Evolutionary conservation across 768 basidiomycete species (phyloP), one percentile per base, ranked within the genome.

Genomic region (Russula sp.): DNA sequence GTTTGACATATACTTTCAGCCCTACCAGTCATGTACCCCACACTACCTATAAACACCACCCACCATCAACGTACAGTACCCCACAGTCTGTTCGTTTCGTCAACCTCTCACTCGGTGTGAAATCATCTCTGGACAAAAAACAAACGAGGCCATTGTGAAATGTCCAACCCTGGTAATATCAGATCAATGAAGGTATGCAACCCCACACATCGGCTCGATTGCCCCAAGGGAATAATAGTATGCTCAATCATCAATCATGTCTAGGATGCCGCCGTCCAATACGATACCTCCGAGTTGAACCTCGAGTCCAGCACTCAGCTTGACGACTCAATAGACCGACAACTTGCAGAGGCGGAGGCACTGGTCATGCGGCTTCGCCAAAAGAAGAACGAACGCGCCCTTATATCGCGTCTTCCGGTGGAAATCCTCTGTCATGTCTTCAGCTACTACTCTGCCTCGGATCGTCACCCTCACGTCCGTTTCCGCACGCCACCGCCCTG

Each of bases 381-480:
- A 48, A 53, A 24, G 44, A 67, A 66, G 42, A 67, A 67, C 18
- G 38, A 50, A n/a, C 63, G 63, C 49, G 65, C 65, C 18, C 63
- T 56, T 7, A 55, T 67, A 38, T 58, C 65, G 13, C 62, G 63
- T 53, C 53, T 67, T 22, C 65, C 65, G 2, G 53, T 67, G 32
- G 65, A 67, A 18, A 64, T 67, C 32, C 65, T 67, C 36, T 44
- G 50, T 5, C 63, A 67, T 3, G 32, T 67, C 36, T 67, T 67
- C 57, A 59, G 65, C 57, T 67, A 65, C 52, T 36, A 40, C 20
- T 22, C 63, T n/a, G 62, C 65, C 8, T 65, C 63, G 13, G 63
- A 65, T 14, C 53, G 42, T 11, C 32, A 50, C 18, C 65, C 65
- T 20, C 65, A 67, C 48, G 24, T 57, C 51, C 65, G 57, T 36